Evolutionary conservation across 2,329 filamentous ascomycete species (phyloP).

Genomic region (Fusarium anguioides): DNA sequence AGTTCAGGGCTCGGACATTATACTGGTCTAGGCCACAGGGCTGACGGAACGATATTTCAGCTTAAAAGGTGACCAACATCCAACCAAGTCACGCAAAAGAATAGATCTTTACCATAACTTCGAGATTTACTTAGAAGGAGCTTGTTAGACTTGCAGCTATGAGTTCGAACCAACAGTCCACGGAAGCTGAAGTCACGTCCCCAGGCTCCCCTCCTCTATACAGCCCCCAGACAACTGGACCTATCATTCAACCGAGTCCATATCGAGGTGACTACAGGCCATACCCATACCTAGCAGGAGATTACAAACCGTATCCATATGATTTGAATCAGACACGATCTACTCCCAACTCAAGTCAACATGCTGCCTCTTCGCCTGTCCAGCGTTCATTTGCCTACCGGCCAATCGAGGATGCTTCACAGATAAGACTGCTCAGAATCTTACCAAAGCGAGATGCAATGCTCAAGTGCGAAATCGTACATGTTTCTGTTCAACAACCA

Average conservation of each 20-base stretch:
- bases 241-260: neutral
- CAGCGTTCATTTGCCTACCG: slow-evolving; percentile 8
- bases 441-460: slow-evolving; percentile 2
- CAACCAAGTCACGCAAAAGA: neutral
- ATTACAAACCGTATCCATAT: neutral
- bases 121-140: neutral
- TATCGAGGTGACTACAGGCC: neutral
- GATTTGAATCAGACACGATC: neutral
- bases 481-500: neutral
- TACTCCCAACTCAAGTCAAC: neutral
- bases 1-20: neutral
- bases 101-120: fast-evolving
- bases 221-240: too few relatives aligned
- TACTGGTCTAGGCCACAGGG: neutral
- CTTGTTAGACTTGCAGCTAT: neutral
- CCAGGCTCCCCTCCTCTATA: neutral
- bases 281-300: too few relatives aligned
- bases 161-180: neutral
- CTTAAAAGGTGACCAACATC: neutral
- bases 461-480: slow-evolving; percentile 22
- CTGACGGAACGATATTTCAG: neutral
- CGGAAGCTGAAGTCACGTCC: neutral
- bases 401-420: slow-evolving; percentile 11
- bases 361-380: neutral
- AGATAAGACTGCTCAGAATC: slow-evolving; percentile 25